These are phyloP conservation scores for Trichophyton schoenleinii DNA, from an alignment of 2,329 filamentous ascomycete species.

Conservation along the genomic window DNA sequence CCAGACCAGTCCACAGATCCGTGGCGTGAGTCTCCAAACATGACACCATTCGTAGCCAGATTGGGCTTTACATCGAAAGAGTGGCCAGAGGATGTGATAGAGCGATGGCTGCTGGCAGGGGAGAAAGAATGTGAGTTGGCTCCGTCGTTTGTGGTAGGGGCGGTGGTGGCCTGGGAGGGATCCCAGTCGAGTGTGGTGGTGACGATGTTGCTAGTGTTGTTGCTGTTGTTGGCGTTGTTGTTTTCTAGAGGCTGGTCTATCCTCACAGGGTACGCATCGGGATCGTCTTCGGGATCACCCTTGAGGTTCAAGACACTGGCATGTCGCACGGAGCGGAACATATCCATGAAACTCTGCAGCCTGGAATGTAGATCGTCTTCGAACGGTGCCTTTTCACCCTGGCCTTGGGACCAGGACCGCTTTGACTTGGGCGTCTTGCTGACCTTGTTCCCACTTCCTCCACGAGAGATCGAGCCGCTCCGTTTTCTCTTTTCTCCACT, in stretches of 20 bases:
- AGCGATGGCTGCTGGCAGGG: slow-evolving; percentile 29
- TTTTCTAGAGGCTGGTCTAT: slow-evolving; percentile 22
- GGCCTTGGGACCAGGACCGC: slow-evolving; percentile 83
- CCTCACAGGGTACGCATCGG: slow-evolving; percentile 32
- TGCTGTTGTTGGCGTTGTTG: slow-evolving; percentile 6
- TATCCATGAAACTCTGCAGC: slow-evolving; percentile 33
- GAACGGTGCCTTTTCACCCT: slow-evolving; percentile 28
- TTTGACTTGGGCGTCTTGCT: slow-evolving; percentile 69
- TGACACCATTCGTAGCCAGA: slow-evolving; percentile 14
- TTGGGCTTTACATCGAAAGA: slow-evolving; percentile 14
- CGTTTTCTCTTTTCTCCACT: slow-evolving; percentile 50
- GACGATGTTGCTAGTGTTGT: slow-evolving; percentile 13
- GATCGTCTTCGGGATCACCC: slow-evolving; percentile 35
- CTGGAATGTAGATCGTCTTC: slow-evolving; percentile 37
- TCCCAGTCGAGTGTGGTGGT: slow-evolving; percentile 21
- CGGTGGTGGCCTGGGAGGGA: slow-evolving; percentile 17
- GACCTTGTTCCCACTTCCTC: slow-evolving; percentile 30
- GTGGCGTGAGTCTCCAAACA: slow-evolving; percentile 16
- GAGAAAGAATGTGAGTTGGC: slow-evolving; percentile 26
- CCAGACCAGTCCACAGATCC: slow-evolving; percentile 19
- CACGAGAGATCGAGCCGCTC: slow-evolving; percentile 36
- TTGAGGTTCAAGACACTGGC: slow-evolving; percentile 32
- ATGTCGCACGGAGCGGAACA: slow-evolving; percentile 33
- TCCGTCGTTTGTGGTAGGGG: background rate
- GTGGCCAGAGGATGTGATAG: slow-evolving; percentile 25